Base-by-base conservation (phyloP, 805 yeast genomes). In the Yamadazyma olivae region DNA sequence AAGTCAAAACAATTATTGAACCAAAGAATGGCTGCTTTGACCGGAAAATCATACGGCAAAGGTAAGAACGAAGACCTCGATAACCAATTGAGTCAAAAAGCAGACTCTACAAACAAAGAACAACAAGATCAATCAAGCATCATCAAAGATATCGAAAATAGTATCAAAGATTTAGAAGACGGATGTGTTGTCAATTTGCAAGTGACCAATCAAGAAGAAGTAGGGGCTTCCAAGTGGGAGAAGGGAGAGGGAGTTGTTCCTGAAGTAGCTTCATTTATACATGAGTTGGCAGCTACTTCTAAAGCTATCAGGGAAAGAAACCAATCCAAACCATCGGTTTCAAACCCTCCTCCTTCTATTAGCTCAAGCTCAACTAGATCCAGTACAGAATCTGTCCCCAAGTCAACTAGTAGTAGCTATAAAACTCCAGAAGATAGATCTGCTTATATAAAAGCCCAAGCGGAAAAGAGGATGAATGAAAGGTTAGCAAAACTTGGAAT, bases 21-120 rank as follows among this genome's bases (percentile, higher is more conserved):
- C 44, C 85, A 90, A 33, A 75, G 95, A 48, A 89, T 91, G 95
- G 95, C 96, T 19, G 87, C 91, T 3, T 73, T 91, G 50, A 90
- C 97, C 0, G 96, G 96, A 5, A 83, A 80, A 50, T 32, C 52
- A 8, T 28, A 24, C 6, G 57, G 65, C 28, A 71, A 68, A 17
- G 40, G 39, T 19, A 65, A 64, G 3, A 70, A 74, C 48, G 77
- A 78, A 26, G 74, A 70, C 35, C 73, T 77, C 33, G 87, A 81
- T 41, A 56, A 64, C 5, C 63, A 67, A 39, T 69, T 82, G 43
- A 72, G 70, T 33, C 72, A 69, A 40, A 82, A 77, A 33, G 59
- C 73, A 16, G 67, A 71, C 15, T 62, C 58, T 17, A 73, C 81
- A n/a, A 70, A 68, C 25, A 57, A 58, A 15, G 86, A 80, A 36